Base-by-base conservation (phyloP, 2,329 filamentous ascomycete genomes). In the Alternaria ventricosa region DNA sequence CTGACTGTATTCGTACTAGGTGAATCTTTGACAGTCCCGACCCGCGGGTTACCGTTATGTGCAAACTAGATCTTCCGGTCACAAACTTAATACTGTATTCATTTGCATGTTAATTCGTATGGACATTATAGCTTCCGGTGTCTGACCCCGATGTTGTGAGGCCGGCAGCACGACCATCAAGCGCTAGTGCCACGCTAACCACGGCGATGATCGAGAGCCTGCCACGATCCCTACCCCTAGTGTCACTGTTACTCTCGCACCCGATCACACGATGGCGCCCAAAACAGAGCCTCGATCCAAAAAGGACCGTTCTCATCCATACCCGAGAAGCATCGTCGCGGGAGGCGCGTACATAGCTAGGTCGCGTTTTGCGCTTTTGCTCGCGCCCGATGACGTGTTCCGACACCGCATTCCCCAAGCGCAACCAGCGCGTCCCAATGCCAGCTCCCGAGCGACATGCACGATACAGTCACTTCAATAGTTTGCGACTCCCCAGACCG, bases 341-440 rank as follows among this genome's bases (percentile, higher is more conserved):
- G 45, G 43, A 45, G 28, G 49, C 49, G 30, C 49, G 10, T 28
- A 28, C 49, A 33, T 28, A 58, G 46, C 20, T 44, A 13, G 25
- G 1, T 60, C 43, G 47, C 56, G 44, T 49, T 54, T 50, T 58
- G 56, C 51, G 51, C 50, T 56, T 27, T 56, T 22, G 22, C n/a
- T 36, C 36, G 45, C 45, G 47, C 47, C 51, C 44, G 36, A 58
- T 63, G 61, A 63, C 57, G 61, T 63, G 56, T 53, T 25, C 45
- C 45, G 44, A 63, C 50, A 60, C 51, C 45, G 57, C 41, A 63
- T 53, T 57, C 22, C 10, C 44, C 36, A 53, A 28, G 25, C 27
- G 25, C 18, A 22, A 23, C 20, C 33, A 36, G 33, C 1, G 33
- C 33, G 33, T 56, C 22, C 22, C 50, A 45, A 20, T 46, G 46